phyloP scores from a whole-genome alignment of 176 grass and related monocot genomes.

The Hyparrhenia diplandra region DNA sequence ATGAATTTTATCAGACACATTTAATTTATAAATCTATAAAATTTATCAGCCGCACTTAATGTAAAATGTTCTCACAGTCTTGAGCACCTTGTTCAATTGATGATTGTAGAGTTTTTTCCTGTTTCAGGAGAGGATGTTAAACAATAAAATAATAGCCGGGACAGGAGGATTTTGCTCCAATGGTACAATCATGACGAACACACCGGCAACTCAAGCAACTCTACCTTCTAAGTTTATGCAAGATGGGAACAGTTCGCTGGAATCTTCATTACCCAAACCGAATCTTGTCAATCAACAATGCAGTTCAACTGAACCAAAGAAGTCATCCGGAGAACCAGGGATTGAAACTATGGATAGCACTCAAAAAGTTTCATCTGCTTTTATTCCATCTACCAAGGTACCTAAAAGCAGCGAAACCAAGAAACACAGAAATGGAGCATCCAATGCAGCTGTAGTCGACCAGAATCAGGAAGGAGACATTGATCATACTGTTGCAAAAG shows the following conservation, averaged over 20 bases:
- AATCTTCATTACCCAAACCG: conserved; percentile 6
- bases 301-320: conserved; percentile 25
- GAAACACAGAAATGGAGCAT: conserved; percentile 8
- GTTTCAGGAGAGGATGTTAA: conserved; percentile 82
- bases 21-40: background rate
- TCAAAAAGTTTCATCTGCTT: conserved; percentile 4
- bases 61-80: background rate
- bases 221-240: conserved; percentile 15
- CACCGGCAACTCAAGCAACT: background rate
- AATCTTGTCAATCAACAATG: conserved; percentile 15
- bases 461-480: conserved; percentile 5
- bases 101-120: conserved; percentile 15
- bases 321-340: conserved; percentile 19
- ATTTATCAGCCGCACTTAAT: background rate
- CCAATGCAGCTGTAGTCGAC: background rate
- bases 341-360: background rate
- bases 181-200: background rate
- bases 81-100: conserved; percentile 9
- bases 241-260: background rate
- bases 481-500: background rate
- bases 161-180: conserved; percentile 10
- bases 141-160: conserved; percentile 13
- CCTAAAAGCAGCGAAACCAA: conserved; percentile 27
- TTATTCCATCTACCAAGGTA: conserved; percentile 23
- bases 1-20: background rate